Base-by-base conservation (phyloP, 192 early-diverging fungal species). In the Pilobolus umbonatus region DNA sequence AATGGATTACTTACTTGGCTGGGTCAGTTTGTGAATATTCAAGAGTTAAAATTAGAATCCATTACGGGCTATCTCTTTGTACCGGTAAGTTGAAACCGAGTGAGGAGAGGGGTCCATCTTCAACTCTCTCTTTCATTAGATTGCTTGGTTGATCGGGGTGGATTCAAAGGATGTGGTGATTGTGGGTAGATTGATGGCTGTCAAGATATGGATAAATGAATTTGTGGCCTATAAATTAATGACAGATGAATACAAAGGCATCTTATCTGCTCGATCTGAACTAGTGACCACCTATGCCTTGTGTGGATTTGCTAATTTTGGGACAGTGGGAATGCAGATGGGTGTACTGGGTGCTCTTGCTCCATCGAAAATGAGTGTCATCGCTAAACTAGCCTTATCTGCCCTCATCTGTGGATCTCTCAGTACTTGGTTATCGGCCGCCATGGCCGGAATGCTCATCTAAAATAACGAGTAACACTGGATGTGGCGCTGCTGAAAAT, bases 261-360 rank as follows among this genome's bases (percentile, higher is more conserved):
- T 42, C 24, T 71, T 89, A 35, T 58, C 77, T 7, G 36, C 40
- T 6, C 82, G 87, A 55, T 75, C 73, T 0, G 46, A 61, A 26
- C 54, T 71, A 11, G 80, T 89, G 31, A 61, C 75, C 7, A 84
- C 88, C 26, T 91, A 89, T 72, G 89, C 91, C 11, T 78, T 89
- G 44, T 93, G 91, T 55, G 88, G 88, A 12, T 95, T 91, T 61
- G 90, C 88, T 25, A 95, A 93, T 80, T 74, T 93, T n/a, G 81
- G 82, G 12, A 86, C 82, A 56, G 87, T 93, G 64, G 93, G 90
- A 31, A 87, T 86, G 60, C 88, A 93, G 75, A 84, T 90, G 45
- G 83, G 86, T 59, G 55, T 79, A 17, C 62, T 92, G 57, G 85
- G 88, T 39, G 76, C 86, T 55, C 77, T 95, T 69, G 85, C 87